These are phyloP conservation scores for Heritiera fomes DNA, from an alignment of 345 rosid genomes.

Conservation along the genomic window DNA sequence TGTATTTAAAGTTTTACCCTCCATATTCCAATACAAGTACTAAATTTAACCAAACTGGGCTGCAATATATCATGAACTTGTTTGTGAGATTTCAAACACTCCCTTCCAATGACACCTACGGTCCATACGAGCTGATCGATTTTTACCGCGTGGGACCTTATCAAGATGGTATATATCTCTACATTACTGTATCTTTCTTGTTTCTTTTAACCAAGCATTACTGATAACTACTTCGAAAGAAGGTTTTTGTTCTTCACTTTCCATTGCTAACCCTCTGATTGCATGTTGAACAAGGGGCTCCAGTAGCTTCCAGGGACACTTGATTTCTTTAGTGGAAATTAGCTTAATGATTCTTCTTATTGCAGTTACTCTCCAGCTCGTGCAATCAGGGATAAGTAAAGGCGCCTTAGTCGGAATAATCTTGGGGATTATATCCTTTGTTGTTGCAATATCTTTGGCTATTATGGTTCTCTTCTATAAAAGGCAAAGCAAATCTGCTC, in stretches of 20 bases:
- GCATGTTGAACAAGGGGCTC: neutral
- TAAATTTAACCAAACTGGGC: constrained; percentile 38
- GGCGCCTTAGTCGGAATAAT: constrained; percentile 31
- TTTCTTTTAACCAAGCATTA: neutral
- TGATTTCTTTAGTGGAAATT: neutral
- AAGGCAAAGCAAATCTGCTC: constrained; percentile 1
- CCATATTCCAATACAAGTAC: neutral
- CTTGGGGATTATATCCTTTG: constrained; percentile 26
- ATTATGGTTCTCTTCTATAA: constrained; percentile 19
- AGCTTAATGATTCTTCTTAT: neutral
- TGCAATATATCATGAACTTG: constrained; percentile 31
- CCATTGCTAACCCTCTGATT: neutral
- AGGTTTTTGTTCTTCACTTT: too few relatives aligned
- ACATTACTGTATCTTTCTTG: neutral
- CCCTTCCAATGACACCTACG: constrained; percentile 33
- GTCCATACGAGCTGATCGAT: constrained; percentile 55
- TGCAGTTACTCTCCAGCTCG: constrained; percentile 20
- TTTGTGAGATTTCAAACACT: constrained; percentile 34
- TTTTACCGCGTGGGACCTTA: constrained; percentile 43
- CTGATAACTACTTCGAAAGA: too few relatives aligned
- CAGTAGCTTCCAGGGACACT: neutral
- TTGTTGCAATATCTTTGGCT: constrained; percentile 23
- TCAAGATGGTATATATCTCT: constrained; percentile 34
- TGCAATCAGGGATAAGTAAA: constrained; percentile 31
- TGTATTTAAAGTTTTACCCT: constrained; percentile 51